Base-by-base conservation (phyloP, 169 alveolate species). In the Babesia divergens region DNA sequence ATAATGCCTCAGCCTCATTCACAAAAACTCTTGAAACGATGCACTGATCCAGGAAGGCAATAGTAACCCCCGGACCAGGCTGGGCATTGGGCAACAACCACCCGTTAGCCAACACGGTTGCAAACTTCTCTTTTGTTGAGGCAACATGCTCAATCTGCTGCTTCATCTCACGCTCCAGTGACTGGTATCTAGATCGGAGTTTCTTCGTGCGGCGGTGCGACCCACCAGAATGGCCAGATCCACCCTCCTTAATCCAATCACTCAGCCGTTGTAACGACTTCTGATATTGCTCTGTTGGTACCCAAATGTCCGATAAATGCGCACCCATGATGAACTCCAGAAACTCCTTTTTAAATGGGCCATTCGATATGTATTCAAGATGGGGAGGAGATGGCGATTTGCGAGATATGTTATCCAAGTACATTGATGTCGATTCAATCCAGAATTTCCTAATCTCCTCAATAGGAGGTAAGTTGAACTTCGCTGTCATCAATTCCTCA, bases 261-360 rank as follows among this genome's bases (percentile, higher is more conserved):
- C 37, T 29, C 35, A 77, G 18, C 54, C 62, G n/a, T 14, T 46
- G 50, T 7, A 67, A 18, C 29, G 66, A 50, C 51, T 43, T 59
- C 29, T 77, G 58, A 26, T 77, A 77, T 59, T 77, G 86, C 58
- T 77, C 86, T 18, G 16, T 50, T 9, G 86, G 86, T 32, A 68
- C 47, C 65, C 60, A 77, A 18, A 77, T 59, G 50, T 77, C 86
- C 20, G 43, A 18, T 13, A 77, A 37, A 22, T 44, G 70, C 34
- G 67, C 26, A 32, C 44, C 59, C 60, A 24, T 26, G 18, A 77
- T 31, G 29, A 54, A 68, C n/a, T 52, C 55, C 67, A 67, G 26
- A 51, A 77, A 77, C 46, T 67, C 54, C 18, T 43, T 43, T 35
- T 62, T 62, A 34, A 62, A 62, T 11, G 47, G 35, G 20, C 18